Evolutionary conservation across 75 land plant genomes (phyloP).

Genomic region (Cunninghamia lanceolata): DNA sequence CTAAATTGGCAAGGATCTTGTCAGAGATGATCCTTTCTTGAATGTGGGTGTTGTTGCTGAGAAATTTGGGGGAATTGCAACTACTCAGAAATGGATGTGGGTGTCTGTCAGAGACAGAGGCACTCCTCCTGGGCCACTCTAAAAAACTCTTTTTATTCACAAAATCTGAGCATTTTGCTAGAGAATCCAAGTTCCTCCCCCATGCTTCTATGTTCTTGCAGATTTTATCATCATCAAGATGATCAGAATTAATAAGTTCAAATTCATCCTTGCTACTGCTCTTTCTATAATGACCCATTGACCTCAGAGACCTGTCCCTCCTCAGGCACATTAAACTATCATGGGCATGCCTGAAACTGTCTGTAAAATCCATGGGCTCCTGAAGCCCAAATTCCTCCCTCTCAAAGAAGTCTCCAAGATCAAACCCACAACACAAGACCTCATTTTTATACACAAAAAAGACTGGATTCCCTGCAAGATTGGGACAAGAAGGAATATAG

Average conservation of each 20-base stretch:
- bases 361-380: background rate
- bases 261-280: slow-evolving; percentile 1
- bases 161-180: slow-evolving; percentile 20
- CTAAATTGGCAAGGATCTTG: slow-evolving; percentile 17
- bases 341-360: slow-evolving; percentile 1
- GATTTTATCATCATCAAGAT: background rate
- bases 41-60: background rate
- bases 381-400: background rate
- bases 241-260: background rate
- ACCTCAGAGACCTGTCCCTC: slow-evolving; percentile 7
- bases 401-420: slow-evolving; percentile 57
- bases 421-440: slow-evolving; percentile 36
- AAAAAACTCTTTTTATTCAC: slow-evolving; percentile 8
- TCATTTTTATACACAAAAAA: slow-evolving; percentile 42
- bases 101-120: slow-evolving; percentile 13
- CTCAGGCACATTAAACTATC: background rate
- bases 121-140: slow-evolving; percentile 16
- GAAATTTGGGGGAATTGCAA: slow-evolving; percentile 7
- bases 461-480: slow-evolving; percentile 63
- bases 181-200: slow-evolving; percentile 39
- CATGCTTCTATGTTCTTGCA: slow-evolving; percentile 21
- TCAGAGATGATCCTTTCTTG: slow-evolving; percentile 16
- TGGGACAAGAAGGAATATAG: slow-evolving; percentile 49
- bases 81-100: background rate
- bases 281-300: background rate